phyloP scores from a whole-genome alignment of 1,284 basidiomycete genomes.

The Trametes hirsuta region DNA sequence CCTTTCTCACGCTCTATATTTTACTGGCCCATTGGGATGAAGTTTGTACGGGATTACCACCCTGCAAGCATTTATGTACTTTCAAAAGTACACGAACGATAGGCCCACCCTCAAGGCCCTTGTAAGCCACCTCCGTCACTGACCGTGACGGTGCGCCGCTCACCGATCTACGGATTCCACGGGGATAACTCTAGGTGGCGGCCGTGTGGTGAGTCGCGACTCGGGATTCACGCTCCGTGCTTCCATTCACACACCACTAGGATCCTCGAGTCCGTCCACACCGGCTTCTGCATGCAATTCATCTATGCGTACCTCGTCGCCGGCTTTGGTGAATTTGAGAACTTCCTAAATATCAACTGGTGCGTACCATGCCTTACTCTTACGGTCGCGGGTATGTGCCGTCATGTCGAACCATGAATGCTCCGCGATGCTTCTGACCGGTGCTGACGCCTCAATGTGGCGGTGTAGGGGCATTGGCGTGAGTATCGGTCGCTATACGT shows the following conservation, averaged over 20 bases:
- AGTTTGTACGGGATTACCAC: conserved; percentile 25
- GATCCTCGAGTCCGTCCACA: conserved; percentile 23
- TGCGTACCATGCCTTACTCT: not conserved
- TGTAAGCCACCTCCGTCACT: not conserved
- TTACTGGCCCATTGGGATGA: not conserved
- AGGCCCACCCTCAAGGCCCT: conserved; percentile 14
- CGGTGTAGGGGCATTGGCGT: conserved; percentile 20
- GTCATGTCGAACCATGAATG: not conserved
- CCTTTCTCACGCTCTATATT: not conserved
- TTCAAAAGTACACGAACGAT: conserved; percentile 19
- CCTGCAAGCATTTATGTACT: conserved; percentile 25
- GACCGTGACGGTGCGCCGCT: not conserved
- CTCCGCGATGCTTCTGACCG: not conserved
- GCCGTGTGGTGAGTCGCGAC: conserved; percentile 18
- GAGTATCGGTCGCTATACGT: not conserved
- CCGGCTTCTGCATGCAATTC: conserved; percentile 27
- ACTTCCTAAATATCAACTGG: conserved; percentile 19
- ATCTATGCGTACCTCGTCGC: conserved; percentile 27
- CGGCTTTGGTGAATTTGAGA: conserved; percentile 17
- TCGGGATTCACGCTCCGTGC: too few relatives aligned
- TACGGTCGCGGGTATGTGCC: not conserved
- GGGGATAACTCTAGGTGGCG: conserved; percentile 5
- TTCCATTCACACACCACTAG: conserved; percentile 4
- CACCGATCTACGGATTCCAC: not conserved
- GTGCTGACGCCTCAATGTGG: not conserved